phyloP scores from a whole-genome alignment of 139 green algal genomes.

The Coelastrella sp. region DNA sequence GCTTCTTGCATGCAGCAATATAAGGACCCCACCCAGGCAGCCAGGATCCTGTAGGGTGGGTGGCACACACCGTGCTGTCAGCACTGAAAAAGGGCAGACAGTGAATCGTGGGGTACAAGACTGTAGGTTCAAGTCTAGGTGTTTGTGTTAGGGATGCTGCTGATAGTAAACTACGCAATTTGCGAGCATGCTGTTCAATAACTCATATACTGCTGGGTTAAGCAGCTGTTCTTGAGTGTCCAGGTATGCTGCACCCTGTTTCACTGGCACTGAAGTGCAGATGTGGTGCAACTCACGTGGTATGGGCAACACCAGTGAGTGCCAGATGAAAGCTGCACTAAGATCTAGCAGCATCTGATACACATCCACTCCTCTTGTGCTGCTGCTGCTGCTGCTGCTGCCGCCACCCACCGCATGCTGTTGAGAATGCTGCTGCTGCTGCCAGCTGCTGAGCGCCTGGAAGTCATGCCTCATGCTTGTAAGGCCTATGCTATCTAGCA shows the following conservation, averaged over 20 bases:
- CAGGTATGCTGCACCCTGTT: no score
- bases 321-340: not conserved
- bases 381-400: slow-evolving; percentile 20
- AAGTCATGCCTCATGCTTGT: slow-evolving; percentile 19
- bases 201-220: no score
- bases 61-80: not conserved
- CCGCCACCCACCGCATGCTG: not conserved
- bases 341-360: slow-evolving; percentile 10
- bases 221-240: no score
- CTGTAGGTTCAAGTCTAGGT: no score
- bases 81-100: not conserved
- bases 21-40: slow-evolving; percentile 11
- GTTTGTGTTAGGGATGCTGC: no score
- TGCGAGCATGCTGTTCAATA: no score
- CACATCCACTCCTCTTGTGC: not conserved
- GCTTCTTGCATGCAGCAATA: slow-evolving; percentile 2
- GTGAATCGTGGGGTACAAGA: no score
- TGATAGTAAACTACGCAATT: no score
- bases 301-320: slow-evolving; percentile 19
- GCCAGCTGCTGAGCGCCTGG: not conserved
- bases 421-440: slow-evolving; percentile 22
- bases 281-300: slow-evolving; percentile 1
- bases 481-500: slow-evolving; percentile 27
- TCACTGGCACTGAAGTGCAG: no score
- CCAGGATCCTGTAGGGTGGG: slow-evolving; percentile 19